Evolutionary conservation across 495 filamentous ascomycete genomes (phyloP), one percentile per base, ranked within the genome.

Genomic region (Rhizodiscina lignyota): DNA sequence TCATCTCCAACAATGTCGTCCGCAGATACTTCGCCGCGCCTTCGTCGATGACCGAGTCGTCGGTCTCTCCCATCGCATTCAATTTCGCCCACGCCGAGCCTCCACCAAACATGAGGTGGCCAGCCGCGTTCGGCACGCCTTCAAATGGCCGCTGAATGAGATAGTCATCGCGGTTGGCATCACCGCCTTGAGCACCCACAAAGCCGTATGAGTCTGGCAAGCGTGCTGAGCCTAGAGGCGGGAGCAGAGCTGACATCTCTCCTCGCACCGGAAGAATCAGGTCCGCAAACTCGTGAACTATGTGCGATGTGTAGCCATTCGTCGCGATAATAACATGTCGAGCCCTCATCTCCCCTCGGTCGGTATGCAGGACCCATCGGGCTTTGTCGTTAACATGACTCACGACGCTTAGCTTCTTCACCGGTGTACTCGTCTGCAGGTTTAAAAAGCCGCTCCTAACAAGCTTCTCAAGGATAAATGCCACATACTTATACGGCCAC

Each of bases 401-500:
- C 6, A 37, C 10, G 21, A 17, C 16, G 21, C 32, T 32, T 30
- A 74, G 54, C 17, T 51, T 42, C 1, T 63, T 70, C 3, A 77
- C 79, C 1, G 79, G 67, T 1, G 79, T 83, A 27, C 70, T 67
- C 5, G 78, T 83, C 47, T 89, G 79, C 10, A 92, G 62, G 42
- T 75, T 79, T 38, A 93, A 70, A 0, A 43, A 41, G 2, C 48
- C 51, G 18, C 42, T 40, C 5, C 55, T 48, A 0, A 79, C 52
- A 0, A 81, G 59, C 2, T 54, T 53, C 41, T 73, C 69, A 1
- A 91, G 56, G 0, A 83, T 52, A 32, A 65, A 69, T 0, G 73
- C 61, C 5, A 89, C 71, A 13, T 85, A 67, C 48, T 82, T 84
- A 48, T 89, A 91, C 0, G 84, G 84, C 82, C 80, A 91, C 1